Percentiles rank a stretch among this genome's conserved stretches.
These are phyloP conservation scores for Arthrobotrys pseudoclavata DNA, from an alignment of 2,329 filamentous ascomycete genomes.

Conservation along the genomic window DNA sequence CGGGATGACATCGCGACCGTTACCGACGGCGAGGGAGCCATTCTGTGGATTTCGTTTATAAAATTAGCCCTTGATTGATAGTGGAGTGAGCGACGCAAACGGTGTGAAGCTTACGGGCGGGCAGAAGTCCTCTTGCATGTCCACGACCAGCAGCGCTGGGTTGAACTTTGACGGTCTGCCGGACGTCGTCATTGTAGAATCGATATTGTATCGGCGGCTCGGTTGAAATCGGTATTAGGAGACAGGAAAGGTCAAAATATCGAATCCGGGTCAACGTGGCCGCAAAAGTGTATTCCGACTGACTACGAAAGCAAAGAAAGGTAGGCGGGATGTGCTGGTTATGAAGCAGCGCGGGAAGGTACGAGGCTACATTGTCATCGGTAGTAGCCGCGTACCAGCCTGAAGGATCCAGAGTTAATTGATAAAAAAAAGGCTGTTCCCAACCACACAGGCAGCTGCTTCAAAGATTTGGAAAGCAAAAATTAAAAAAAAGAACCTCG, in stretches of 20 bases:
- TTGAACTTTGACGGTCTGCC: slow-evolving; percentile 65
- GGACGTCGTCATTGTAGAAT: slow-evolving; percentile 34
- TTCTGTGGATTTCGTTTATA: slow-evolving; percentile 70
- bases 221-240: not conserved
- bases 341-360: slow-evolving; percentile 29
- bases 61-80: slow-evolving; percentile 15
- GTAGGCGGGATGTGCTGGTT: slow-evolving; percentile 17
- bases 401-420: slow-evolving; percentile 45
- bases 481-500: not conserved
- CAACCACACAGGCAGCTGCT: slow-evolving; percentile 25
- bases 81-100: not conserved
- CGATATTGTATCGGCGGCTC: not conserved
- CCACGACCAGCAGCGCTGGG: slow-evolving; percentile 80
- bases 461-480: slow-evolving; percentile 30
- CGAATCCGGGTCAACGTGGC: slow-evolving; percentile 14
- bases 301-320: slow-evolving; percentile 13
- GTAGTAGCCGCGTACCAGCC: slow-evolving; percentile 25
- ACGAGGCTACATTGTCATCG: slow-evolving; percentile 31
- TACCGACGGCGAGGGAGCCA: slow-evolving; percentile 84
- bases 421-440: slow-evolving; percentile 1
- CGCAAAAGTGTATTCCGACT: slow-evolving; percentile 22
- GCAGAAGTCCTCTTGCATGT: slow-evolving; percentile 87
- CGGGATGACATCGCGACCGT: slow-evolving; percentile 78
- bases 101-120: slow-evolving; percentile 58
- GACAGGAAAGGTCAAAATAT: not conserved